Conservation (phyloP, 2,329 filamentous ascomycete species). For the Nothomitra cinnamomea region DNA sequence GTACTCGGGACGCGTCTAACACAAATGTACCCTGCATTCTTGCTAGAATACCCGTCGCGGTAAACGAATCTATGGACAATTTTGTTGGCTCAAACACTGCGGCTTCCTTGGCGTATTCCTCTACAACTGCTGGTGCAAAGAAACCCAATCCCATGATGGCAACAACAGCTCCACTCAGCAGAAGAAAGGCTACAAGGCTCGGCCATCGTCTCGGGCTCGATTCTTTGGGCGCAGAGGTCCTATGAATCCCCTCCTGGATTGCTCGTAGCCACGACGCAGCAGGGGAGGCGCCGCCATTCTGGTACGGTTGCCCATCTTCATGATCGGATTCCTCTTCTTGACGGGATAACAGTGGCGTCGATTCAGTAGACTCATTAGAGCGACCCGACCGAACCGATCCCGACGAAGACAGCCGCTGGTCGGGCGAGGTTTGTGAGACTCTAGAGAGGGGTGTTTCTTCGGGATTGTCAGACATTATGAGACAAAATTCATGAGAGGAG, state of each 20-base stretch:
- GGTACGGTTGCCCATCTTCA: not conserved
- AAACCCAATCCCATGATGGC: slow-evolving; percentile 64
- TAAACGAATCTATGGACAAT: slow-evolving; percentile 74
- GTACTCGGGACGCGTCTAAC: slow-evolving; percentile 62
- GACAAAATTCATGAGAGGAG: not conserved
- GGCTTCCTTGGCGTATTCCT: slow-evolving; percentile 75
- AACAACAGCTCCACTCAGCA: slow-evolving; percentile 46
- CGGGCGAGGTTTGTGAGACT: slow-evolving; percentile 7
- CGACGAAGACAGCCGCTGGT: slow-evolving; percentile 10
- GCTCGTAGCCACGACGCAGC: slow-evolving; percentile 20
- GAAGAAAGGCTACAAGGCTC: slow-evolving; percentile 53
- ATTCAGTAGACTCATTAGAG: slow-evolving; percentile 15
- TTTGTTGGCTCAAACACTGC: slow-evolving; percentile 67
- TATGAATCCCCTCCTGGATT: slow-evolving; percentile 16
- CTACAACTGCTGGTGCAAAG: slow-evolving; percentile 60
- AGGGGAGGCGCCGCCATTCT: slow-evolving; percentile 7
- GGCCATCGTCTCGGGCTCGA: slow-evolving; percentile 44
- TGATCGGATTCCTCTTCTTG: not conserved
- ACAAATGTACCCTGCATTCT: slow-evolving; percentile 68
- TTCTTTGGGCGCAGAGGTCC: slow-evolving; percentile 16
- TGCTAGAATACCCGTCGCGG: slow-evolving; percentile 56
- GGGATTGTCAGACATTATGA: slow-evolving; percentile 17
- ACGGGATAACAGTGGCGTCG: slow-evolving; percentile 19
- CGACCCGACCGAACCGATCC: slow-evolving; percentile 11
- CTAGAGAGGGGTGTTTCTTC: slow-evolving; percentile 14